Evolutionary conservation across 331 rosid genomes (phyloP).

Genomic region (Quercus tomentella): DNA sequence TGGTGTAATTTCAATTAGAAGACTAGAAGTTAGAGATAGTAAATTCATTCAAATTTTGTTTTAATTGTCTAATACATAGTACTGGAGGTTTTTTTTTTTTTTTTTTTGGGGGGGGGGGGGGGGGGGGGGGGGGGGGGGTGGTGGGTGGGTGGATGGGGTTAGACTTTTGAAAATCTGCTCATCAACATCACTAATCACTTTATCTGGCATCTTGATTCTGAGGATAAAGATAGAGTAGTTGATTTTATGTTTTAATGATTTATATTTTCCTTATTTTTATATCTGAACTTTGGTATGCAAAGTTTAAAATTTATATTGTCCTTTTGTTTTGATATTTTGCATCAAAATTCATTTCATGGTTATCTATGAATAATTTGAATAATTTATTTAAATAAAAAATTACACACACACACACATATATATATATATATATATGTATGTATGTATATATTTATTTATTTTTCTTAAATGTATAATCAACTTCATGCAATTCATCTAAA

Average conservation of each 20-base stretch:
- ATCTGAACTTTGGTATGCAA: not conserved
- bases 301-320: not conserved
- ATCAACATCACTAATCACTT: not conserved
- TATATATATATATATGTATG: too few relatives aligned
- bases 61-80: not conserved
- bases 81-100: not conserved
- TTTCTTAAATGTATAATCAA: too few relatives aligned
- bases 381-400: too few relatives aligned
- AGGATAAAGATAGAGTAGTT: not conserved
- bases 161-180: not conserved
- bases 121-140: too few relatives aligned
- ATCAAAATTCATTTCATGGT: not conserved
- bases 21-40: not conserved
- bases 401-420: too few relatives aligned
- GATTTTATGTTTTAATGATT: not conserved
- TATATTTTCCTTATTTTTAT: not conserved
- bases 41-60: slow-evolving; percentile 22
- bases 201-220: not conserved
- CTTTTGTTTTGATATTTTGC: not conserved
- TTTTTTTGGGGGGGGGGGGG: too few relatives aligned
- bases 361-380: not conserved
- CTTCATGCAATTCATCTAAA: too few relatives aligned
- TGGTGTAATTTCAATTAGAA: slow-evolving; percentile 5
- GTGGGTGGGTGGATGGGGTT: too few relatives aligned
- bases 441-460: too few relatives aligned